Conservation (phyloP, 331 rosid genomes). For the Stylosanthes scabra region DNA sequence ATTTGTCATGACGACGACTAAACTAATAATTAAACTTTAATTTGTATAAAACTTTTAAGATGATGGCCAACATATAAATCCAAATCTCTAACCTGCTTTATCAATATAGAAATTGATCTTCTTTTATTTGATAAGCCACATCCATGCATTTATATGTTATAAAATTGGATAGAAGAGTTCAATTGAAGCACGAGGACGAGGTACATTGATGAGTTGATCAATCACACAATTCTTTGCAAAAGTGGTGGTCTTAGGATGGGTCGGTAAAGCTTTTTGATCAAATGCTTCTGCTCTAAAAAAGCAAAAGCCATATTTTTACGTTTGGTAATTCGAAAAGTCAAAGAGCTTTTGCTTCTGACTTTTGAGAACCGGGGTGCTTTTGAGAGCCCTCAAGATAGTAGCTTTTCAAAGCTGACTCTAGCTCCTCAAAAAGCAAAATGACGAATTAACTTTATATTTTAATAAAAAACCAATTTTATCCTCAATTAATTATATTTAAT, state of each 20-base stretch:
- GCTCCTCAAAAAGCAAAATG: too few species aligned
- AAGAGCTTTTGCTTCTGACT: too few species aligned
- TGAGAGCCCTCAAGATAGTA: too few species aligned
- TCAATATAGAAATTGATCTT: not conserved
- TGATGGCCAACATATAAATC: not conserved
- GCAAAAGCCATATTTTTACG: too few species aligned
- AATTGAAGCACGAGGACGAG: not conserved
- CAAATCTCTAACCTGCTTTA: not conserved
- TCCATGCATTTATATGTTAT: not conserved
- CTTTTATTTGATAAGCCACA: not conserved
- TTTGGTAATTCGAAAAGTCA: too few species aligned
- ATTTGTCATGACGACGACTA: conserved; percentile 1
- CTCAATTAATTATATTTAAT: too few species aligned
- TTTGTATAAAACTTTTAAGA: conserved; percentile 1
- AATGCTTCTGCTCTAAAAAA: too few species aligned
- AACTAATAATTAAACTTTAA: not conserved
- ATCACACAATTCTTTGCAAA: not conserved
- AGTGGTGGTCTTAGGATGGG: conserved; percentile 6
- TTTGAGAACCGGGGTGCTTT: too few species aligned
- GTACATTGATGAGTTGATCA: not conserved
- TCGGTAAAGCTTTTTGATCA: too few species aligned
- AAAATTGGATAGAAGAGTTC: not conserved
- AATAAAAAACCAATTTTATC: too few species aligned
- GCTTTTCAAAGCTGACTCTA: too few species aligned
- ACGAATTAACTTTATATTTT: too few species aligned